A percentile compares a stretch with the other conserved stretches of the same genome.
These are phyloP conservation scores for Deuterostichococcus epilithicus DNA, from an alignment of 139 green algal genomes.

Conservation along the genomic window DNA sequence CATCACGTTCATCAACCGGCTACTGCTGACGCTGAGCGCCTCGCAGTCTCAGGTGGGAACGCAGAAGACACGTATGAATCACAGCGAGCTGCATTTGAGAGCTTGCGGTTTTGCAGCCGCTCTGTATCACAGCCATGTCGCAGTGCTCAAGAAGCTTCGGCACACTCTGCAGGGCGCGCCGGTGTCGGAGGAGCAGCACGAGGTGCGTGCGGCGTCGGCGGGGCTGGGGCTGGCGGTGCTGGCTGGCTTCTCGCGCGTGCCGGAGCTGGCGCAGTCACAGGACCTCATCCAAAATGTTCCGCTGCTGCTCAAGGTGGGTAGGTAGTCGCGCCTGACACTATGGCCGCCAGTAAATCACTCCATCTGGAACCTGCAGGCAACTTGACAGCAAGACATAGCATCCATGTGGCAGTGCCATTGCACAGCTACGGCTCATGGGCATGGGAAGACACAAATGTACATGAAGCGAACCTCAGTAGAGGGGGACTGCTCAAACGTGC, in stretches of 20 bases:
- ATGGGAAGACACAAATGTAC: too few species aligned
- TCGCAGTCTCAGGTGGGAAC: not conserved
- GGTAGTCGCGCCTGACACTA: too few species aligned
- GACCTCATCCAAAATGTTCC: constrained; percentile 38
- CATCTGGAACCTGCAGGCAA: too few species aligned
- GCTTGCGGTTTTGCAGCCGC: not conserved
- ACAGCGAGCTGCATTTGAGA: not conserved
- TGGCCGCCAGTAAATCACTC: too few species aligned
- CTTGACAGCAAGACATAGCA: too few species aligned
- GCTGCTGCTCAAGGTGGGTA: constrained; percentile 44
- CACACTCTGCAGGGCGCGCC: not conserved
- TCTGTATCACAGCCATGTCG: not conserved
- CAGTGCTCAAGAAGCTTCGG: not conserved
- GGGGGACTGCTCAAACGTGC: too few species aligned
- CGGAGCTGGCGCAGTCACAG: constrained; percentile 30
- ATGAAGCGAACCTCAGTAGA: too few species aligned
- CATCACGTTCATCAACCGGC: constrained; percentile 45
- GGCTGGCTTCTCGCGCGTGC: constrained; percentile 34
- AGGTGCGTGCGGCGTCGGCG: constrained; percentile 13
- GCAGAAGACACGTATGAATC: not conserved
- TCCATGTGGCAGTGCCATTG: too few species aligned
- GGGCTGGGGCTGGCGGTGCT: constrained; percentile 48
- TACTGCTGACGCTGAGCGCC: constrained; percentile 58
- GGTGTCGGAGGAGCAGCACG: constrained; percentile 14
- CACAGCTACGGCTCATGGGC: too few species aligned